Evolutionary conservation across 169 alveolate species (phyloP), one percentile per base, ranked within the genome.

Genomic region (Plasmodium sp.): DNA sequence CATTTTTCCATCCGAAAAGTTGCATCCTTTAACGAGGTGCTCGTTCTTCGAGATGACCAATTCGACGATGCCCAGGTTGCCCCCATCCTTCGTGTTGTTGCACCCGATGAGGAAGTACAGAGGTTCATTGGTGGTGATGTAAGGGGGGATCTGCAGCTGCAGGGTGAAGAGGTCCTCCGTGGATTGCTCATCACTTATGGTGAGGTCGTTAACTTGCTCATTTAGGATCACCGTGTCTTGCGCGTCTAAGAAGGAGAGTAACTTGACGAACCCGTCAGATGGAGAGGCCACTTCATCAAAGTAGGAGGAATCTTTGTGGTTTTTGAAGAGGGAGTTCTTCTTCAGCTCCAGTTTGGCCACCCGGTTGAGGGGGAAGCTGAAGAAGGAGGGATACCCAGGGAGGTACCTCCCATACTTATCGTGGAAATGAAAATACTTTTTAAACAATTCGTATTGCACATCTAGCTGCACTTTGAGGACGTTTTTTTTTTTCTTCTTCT

Each of bases 81-180:
- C 94, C 10, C 56, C 91, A 81, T 34, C 91, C 9, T 80, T 81
- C 0, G 80, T 90, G 51, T 90, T 90, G 36, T 90, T 45, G 62
- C 94, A 90, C 2, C 94, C 94, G 36, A 90, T 43, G 41, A 90
- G 12, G n/a, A 90, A 62, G 67, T 90, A 90, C 22, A 80, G 67
- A 12, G 94, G 91, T 31, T 90, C 62, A 3, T 31, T n/a, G 7
- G 41, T 62, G 5, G 58, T 56, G 22, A 90, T 43, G 36, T 81
- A 90, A 0, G 94, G 62, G 43, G 94, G 94, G 0, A 90, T 83
- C 62, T 90, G 94, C 58, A 90, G 43, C 12, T 82, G 43, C 14
- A 90, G 14, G 9, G 62, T 58, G 18, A 90, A 39, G 0, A 39
- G 14, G 5, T 81, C 62, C 1, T 5, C 51, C 33, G 67, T 82